Conservation (phyloP, 176 grass and related monocot genomes). For the Juncus inflexus region DNA sequence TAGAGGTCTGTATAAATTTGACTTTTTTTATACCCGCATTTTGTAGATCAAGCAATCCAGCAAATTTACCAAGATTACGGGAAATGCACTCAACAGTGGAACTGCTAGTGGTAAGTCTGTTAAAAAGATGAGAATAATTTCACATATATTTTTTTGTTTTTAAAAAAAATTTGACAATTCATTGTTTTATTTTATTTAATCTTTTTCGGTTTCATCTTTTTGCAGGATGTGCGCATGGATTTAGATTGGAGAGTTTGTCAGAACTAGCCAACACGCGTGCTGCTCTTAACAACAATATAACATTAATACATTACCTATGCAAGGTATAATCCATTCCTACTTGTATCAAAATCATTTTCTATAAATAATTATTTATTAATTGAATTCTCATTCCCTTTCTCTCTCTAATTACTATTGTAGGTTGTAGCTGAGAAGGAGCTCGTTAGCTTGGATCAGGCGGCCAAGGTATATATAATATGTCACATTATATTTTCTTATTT, state of each 20-base stretch:
- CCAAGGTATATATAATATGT: constrained; percentile 54
- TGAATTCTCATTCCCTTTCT: too few species aligned
- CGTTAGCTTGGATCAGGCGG: constrained; percentile 70
- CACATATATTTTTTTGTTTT: neutral
- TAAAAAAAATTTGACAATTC: neutral
- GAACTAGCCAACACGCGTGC: constrained; percentile 91
- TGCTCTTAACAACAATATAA: constrained; percentile 95
- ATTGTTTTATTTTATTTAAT: neutral
- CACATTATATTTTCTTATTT: neutral
- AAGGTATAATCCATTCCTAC: constrained; percentile 45
- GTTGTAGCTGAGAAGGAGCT: constrained; percentile 91
- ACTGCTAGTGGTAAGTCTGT: constrained; percentile 84
- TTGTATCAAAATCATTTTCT: neutral
- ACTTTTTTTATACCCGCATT: constrained; percentile 27
- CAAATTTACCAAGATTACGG: constrained; percentile 97
- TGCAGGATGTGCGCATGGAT: constrained; percentile 97
- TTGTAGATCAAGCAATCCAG: constrained; percentile 79
- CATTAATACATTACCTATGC: constrained; percentile 97
- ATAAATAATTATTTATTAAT: too few species aligned
- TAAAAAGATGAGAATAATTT: constrained; percentile 18
- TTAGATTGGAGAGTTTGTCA: constrained; percentile 96
- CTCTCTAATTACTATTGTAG: too few species aligned
- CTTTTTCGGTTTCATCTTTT: too few species aligned
- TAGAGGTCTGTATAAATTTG: constrained; percentile 16
- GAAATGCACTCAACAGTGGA: constrained; percentile 98